phyloP scores from a whole-genome alignment of 2,329 filamentous ascomycete species.

The Hypomyces perniciosus region DNA sequence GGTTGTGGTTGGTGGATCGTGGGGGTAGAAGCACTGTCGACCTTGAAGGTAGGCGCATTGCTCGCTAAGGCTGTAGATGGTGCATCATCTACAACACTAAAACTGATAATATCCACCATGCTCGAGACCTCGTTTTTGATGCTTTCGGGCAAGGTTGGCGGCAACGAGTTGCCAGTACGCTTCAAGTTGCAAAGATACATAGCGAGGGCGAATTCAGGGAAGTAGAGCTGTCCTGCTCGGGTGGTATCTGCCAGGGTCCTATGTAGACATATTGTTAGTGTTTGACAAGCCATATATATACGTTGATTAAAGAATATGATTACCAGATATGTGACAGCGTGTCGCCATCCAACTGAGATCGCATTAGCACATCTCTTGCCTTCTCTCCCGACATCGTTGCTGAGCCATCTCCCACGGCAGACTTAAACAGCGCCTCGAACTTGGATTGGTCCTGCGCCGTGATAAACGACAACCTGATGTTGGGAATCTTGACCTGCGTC shows the following conservation, averaged over 20 bases:
- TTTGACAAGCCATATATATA: not conserved
- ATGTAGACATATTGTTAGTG: slow-evolving; percentile 11
- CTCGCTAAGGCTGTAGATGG: slow-evolving; percentile 44
- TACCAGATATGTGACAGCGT: slow-evolving; percentile 91
- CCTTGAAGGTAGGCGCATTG: slow-evolving; percentile 65
- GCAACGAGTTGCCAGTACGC: slow-evolving; percentile 78
- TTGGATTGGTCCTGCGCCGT: slow-evolving; percentile 91
- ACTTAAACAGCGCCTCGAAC: slow-evolving; percentile 97
- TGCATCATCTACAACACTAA: slow-evolving; percentile 74
- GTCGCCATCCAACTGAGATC: slow-evolving; percentile 82
- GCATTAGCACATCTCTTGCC: slow-evolving; percentile 79
- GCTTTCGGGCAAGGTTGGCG: slow-evolving; percentile 68
- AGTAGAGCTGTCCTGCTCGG: slow-evolving; percentile 90
- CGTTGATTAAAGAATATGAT: slow-evolving; percentile 16
- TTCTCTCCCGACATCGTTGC: slow-evolving; percentile 89
- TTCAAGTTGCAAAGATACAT: slow-evolving; percentile 98
- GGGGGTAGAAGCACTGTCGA: slow-evolving; percentile 43
- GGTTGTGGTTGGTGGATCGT: slow-evolving; percentile 65
- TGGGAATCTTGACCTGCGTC: slow-evolving; percentile 73
- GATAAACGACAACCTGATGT: slow-evolving; percentile 90
- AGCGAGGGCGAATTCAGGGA: slow-evolving; percentile 92
- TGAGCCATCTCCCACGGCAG: slow-evolving; percentile 76
- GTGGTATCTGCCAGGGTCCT: slow-evolving; percentile 94
- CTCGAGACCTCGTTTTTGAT: slow-evolving; percentile 96
- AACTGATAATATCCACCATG: slow-evolving; percentile 99